Conservation (phyloP, 805 yeast genomes). For the Jamesozyma gamospora region DNA sequence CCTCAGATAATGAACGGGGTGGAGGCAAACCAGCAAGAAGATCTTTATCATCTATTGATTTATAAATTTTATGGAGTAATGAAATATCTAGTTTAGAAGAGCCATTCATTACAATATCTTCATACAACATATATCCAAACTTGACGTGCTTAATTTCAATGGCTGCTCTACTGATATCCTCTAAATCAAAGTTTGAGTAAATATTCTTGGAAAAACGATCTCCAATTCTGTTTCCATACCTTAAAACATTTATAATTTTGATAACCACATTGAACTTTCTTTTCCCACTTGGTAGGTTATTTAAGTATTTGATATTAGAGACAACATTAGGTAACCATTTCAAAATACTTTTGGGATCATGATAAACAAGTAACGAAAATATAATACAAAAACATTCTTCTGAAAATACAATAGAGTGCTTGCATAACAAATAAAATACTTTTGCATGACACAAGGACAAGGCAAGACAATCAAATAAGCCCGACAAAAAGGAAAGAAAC, state of each 20-base stretch:
- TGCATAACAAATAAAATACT: slow-evolving; percentile 4
- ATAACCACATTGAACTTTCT: slow-evolving; percentile 12
- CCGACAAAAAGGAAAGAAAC: slow-evolving; percentile 5
- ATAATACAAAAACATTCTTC: slow-evolving; percentile 5
- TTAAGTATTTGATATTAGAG: not conserved
- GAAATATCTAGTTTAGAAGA: slow-evolving; percentile 5
- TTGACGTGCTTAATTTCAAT: slow-evolving; percentile 14
- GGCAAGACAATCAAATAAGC: slow-evolving; percentile 5
- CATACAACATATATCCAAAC: slow-evolving; percentile 31
- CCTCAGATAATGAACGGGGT: slow-evolving; percentile 42
- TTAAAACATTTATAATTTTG: slow-evolving; percentile 19
- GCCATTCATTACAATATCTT: slow-evolving; percentile 19
- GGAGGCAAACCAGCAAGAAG: slow-evolving; percentile 56
- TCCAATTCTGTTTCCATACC: slow-evolving; percentile 16
- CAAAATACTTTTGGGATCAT: slow-evolving; percentile 7
- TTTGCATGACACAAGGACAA: slow-evolving; percentile 6
- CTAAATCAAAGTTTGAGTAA: slow-evolving; percentile 15
- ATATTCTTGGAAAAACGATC: slow-evolving; percentile 10
- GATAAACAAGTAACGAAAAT: slow-evolving; percentile 7
- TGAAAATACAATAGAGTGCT: not conserved
- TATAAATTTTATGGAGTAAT: slow-evolving; percentile 34
- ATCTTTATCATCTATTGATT: slow-evolving; percentile 51
- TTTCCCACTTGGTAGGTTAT: slow-evolving; percentile 3
- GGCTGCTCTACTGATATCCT: slow-evolving; percentile 7
- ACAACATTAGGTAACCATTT: slow-evolving; percentile 7